Evolutionary conservation across 2,329 filamentous ascomycete species (phyloP).

Genomic region (Tolypocladium ophioglossoides): DNA sequence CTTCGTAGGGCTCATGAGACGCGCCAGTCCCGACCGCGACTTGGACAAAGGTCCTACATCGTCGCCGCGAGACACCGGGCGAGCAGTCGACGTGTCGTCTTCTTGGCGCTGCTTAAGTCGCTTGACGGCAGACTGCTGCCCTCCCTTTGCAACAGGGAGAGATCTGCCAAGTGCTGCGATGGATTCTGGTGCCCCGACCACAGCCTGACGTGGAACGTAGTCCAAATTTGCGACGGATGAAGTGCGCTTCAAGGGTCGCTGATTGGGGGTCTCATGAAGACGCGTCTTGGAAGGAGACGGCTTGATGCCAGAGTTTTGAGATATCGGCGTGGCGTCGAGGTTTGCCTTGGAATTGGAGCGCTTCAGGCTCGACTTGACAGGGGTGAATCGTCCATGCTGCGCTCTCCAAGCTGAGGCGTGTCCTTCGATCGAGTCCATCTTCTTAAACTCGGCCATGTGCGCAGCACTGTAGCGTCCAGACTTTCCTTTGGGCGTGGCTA

Average conservation of each 20-base stretch:
- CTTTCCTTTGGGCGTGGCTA: constrained; percentile 72
- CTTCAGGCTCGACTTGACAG: constrained; percentile 27
- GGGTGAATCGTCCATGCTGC: constrained; percentile 41
- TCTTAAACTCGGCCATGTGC: constrained; percentile 84
- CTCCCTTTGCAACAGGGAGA: constrained; percentile 1
- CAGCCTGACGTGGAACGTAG: constrained; percentile 6
- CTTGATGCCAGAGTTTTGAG: constrained; percentile 35
- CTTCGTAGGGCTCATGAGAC: constrained; percentile 69
- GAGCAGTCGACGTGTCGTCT: constrained; percentile 59
- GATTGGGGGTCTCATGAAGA: constrained; percentile 47
- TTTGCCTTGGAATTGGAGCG: constrained; percentile 34
- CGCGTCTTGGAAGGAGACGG: constrained; percentile 48
- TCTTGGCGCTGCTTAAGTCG: constrained; percentile 55
- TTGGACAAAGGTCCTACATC: constrained; percentile 22
- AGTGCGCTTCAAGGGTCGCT: constrained; percentile 21
- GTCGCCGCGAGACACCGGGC: constrained; percentile 44
- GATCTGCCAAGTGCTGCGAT: constrained; percentile 9
- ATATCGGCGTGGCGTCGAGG: constrained; percentile 23
- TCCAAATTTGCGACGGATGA: constrained; percentile 22
- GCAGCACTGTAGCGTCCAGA: constrained; percentile 70
- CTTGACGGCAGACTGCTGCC: constrained; percentile 43
- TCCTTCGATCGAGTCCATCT: constrained; percentile 92
- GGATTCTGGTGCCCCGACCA: constrained; percentile 15
- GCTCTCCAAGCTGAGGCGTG: constrained; percentile 72
- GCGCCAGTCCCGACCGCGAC: constrained; percentile 39